A percentile compares a stretch with the other conserved stretches of the same genome.
Evolutionary conservation across 2,329 filamentous ascomycete species (phyloP).

Genomic region (Emmonsiellopsis sp.): DNA sequence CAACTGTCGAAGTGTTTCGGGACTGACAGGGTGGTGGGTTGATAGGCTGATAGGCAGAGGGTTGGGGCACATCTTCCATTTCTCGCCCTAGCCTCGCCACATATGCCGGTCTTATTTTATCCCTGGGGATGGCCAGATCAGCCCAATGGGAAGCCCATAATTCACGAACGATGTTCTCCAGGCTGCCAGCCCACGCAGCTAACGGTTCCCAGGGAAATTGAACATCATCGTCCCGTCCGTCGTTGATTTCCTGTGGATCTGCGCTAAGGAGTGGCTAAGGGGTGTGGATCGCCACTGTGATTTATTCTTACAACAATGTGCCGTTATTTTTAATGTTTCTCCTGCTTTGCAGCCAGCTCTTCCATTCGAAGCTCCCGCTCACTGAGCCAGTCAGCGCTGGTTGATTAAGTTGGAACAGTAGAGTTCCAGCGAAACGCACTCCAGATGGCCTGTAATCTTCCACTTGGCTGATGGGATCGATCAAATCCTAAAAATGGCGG

Average conservation of each 20-base stretch:
- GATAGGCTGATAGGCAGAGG: not conserved
- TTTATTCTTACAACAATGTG: not conserved
- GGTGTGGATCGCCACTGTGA: slow-evolving; percentile 3
- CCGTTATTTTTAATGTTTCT: not conserved
- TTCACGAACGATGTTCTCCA: not conserved
- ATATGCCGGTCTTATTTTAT: not conserved
- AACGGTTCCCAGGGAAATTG: slow-evolving; percentile 3
- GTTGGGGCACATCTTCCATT: not conserved
- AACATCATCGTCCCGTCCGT: slow-evolving; percentile 11
- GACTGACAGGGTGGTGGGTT: not conserved
- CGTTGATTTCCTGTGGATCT: slow-evolving; percentile 11
- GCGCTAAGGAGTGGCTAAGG: slow-evolving; percentile 9
- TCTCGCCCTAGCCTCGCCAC: not conserved
- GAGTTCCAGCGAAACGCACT: not conserved
- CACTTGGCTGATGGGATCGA: not conserved
- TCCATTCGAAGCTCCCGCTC: slow-evolving; percentile 5
- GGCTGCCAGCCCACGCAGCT: not conserved
- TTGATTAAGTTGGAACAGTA: not conserved
- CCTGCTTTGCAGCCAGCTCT: not conserved
- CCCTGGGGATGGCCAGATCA: not conserved
- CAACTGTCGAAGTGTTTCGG: not conserved
- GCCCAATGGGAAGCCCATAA: slow-evolving; percentile 3
- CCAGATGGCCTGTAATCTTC: not conserved
- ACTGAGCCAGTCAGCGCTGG: slow-evolving; percentile 7
- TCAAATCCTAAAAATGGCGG: not conserved